phyloP scores from a whole-genome alignment of 1,284 basidiomycete species.

The Kalmanozyma brasiliensis region DNA sequence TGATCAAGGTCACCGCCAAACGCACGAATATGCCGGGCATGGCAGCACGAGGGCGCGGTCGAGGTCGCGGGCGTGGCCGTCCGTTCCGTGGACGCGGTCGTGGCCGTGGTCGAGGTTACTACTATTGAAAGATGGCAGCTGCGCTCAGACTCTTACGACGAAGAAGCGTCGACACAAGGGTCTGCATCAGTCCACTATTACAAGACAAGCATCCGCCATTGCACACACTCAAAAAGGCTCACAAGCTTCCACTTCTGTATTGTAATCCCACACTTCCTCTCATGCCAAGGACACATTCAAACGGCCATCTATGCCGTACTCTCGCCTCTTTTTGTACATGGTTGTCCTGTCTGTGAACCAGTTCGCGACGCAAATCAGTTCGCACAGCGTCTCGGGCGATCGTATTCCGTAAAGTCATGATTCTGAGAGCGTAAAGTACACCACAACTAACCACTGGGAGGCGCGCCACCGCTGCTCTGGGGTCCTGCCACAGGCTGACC shows the following conservation, averaged over 20 bases:
- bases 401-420: too few species aligned
- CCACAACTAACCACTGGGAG: slow-evolving; percentile 13
- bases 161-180: too few species aligned
- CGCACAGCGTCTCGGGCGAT: too few species aligned
- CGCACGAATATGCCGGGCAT: slow-evolving; percentile 66
- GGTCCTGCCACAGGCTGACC: slow-evolving; percentile 48
- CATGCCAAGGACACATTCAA: too few species aligned
- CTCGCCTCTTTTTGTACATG: too few species aligned
- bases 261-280: too few species aligned
- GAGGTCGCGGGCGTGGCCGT: slow-evolving; percentile 60
- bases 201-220: not conserved
- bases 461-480: slow-evolving; percentile 44
- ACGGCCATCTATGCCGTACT: too few species aligned
- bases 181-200: too few species aligned
- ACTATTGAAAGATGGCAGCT: slow-evolving; percentile 11
- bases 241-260: too few species aligned
- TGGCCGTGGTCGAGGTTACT: slow-evolving; percentile 55
- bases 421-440: too few species aligned
- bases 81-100: slow-evolving; percentile 56
- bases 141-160: not conserved
- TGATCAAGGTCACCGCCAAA: slow-evolving; percentile 77
- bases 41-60: slow-evolving; percentile 55
- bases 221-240: not conserved
- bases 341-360: too few species aligned
- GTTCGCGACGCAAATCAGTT: too few species aligned